Evolutionary conservation across 2,329 filamentous ascomycete species (phyloP).

Genomic region (Fusarium albidum): DNA sequence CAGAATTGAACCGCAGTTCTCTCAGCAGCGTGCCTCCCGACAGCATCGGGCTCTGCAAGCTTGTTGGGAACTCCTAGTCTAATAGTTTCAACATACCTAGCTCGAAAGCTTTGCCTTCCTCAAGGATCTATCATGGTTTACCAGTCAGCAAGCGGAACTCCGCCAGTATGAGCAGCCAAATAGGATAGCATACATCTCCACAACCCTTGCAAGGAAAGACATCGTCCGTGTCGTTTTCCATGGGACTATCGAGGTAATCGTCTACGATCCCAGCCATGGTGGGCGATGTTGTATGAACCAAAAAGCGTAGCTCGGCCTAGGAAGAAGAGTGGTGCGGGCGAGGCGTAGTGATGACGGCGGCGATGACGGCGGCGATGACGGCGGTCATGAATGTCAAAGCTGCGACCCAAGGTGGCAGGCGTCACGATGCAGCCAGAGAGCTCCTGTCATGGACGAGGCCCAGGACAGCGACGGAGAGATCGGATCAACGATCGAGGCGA

Average conservation of each 20-base stretch:
- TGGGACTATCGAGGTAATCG: conserved; percentile 69
- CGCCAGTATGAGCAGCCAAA: not conserved
- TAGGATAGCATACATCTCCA: conserved; percentile 73
- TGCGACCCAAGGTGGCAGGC: conserved; percentile 33
- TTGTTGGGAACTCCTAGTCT: not conserved
- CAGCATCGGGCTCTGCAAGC: not conserved
- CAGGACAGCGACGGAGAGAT: conserved; percentile 14
- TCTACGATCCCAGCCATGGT: conserved; percentile 62
- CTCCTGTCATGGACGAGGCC: conserved; percentile 37
- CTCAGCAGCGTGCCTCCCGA: conserved; percentile 21
- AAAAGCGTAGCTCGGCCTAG: conserved; percentile 13
- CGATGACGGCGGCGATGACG: conserved; percentile 16
- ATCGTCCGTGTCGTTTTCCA: conserved; percentile 83
- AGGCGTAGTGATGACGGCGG: conserved; percentile 21
- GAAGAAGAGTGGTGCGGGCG: conserved; percentile 18
- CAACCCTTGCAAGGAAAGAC: conserved; percentile 92
- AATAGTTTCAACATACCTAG: conserved; percentile 70
- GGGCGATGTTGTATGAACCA: conserved; percentile 26
- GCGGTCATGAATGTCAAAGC: conserved; percentile 32
- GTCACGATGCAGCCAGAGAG: conserved; percentile 33
- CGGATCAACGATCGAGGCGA: conserved; percentile 21
- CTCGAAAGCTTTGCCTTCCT: conserved; percentile 98
- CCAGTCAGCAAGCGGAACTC: conserved; percentile 26
- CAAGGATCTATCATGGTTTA: conserved; percentile 74
- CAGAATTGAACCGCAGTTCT: conserved; percentile 9